These are phyloP conservation scores for Nyssa sinensis DNA, from an alignment of 148 eudicot species.

Conservation along the genomic window DNA sequence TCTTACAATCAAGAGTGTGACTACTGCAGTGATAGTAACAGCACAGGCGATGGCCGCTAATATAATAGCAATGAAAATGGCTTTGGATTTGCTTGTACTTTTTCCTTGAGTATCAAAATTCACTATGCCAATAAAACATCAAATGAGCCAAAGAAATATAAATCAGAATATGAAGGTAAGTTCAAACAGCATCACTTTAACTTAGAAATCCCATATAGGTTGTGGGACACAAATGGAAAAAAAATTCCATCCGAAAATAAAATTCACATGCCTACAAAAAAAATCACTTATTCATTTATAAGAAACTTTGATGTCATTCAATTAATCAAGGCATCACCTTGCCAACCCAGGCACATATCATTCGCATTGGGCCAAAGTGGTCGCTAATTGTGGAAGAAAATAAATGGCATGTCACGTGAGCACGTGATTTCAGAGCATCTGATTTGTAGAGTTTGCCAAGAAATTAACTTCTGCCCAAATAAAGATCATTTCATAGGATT, in stretches of 20 bases:
- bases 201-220: not conserved
- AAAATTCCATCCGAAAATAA: not conserved
- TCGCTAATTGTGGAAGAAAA: not conserved
- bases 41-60: constrained; percentile 38
- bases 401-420: too few species aligned
- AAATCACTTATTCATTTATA: not conserved
- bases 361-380: not conserved
- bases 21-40: constrained; percentile 35
- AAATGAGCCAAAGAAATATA: not conserved
- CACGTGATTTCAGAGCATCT: too few species aligned
- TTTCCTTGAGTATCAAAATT: constrained; percentile 23
- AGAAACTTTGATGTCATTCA: not conserved
- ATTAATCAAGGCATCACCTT: not conserved
- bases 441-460: too few species aligned
- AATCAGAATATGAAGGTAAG: not conserved
- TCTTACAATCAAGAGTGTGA: constrained; percentile 43
- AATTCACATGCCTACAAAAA: not conserved
- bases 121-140: constrained; percentile 34
- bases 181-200: not conserved
- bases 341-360: not conserved
- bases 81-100: constrained; percentile 47
- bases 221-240: not conserved
- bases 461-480: too few species aligned
- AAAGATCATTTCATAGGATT: too few species aligned
- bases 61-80: constrained; percentile 39